Evolutionary conservation across 2,329 filamentous ascomycete genomes (phyloP).

Genomic region (Pseudogymnoascus pannorum): DNA sequence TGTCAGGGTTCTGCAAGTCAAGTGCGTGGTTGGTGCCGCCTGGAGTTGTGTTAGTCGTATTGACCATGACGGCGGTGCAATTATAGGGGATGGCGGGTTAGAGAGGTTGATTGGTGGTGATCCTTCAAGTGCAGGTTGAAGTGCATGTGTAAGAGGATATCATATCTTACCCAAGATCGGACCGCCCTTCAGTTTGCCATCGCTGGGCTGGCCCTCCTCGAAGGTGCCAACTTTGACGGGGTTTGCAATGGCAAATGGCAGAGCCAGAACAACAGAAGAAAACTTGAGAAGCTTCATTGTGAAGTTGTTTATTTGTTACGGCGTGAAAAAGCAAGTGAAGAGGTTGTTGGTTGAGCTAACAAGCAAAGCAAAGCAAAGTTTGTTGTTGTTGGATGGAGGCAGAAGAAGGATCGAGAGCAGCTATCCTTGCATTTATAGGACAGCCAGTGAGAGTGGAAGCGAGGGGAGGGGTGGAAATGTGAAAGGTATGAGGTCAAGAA

Average conservation of each 20-base stretch:
- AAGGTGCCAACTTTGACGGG: conserved; percentile 29
- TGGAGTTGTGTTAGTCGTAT: conserved; percentile 24
- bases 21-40: conserved; percentile 57
- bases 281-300: not conserved
- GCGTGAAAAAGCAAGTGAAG: not conserved
- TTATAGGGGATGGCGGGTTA: not conserved
- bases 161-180: conserved; percentile 45
- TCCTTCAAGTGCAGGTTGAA: not conserved
- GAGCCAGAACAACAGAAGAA: not conserved
- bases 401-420: conserved; percentile 5
- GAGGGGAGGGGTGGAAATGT: not conserved
- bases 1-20: conserved; percentile 57
- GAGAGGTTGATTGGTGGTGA: not conserved
- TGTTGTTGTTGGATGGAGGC: not conserved
- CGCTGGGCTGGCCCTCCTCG: conserved; percentile 47
- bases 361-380: conserved; percentile 2
- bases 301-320: not conserved
- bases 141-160: not conserved
- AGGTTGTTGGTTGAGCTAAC: not conserved
- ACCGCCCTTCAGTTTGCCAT: conserved; percentile 49
- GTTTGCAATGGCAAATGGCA: conserved; percentile 1
- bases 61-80: conserved; percentile 14
- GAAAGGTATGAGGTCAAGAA: not conserved
- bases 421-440: conserved; percentile 1
- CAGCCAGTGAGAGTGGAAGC: not conserved